These are phyloP conservation scores for Leptoxyphium fumago DNA, from an alignment of 2,329 filamentous ascomycete species.

Conservation along the genomic window DNA sequence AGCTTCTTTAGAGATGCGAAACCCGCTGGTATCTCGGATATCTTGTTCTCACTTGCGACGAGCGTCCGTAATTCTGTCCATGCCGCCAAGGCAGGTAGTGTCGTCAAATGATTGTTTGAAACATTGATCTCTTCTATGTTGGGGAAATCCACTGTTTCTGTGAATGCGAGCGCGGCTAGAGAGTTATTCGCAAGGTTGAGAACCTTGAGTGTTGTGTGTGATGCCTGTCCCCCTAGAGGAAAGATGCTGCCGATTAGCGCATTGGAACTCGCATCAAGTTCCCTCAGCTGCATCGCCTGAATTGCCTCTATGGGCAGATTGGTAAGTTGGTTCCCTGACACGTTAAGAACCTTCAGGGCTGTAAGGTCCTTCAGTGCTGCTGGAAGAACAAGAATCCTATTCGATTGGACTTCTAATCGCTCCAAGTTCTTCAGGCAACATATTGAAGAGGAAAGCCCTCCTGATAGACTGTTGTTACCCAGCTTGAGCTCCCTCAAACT, in stretches of 20 bases:
- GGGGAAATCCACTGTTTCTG: conserved; percentile 47
- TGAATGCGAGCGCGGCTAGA: conserved; percentile 39
- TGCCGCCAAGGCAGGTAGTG: conserved; percentile 56
- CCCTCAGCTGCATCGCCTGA: conserved; percentile 51
- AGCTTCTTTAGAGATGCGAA: conserved; percentile 54
- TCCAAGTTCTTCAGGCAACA: conserved; percentile 55
- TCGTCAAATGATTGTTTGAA: conserved; percentile 65
- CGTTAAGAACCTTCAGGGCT: conserved; percentile 59
- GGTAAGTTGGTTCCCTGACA: conserved; percentile 65
- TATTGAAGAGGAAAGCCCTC: conserved; percentile 50
- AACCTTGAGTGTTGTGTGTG: conserved; percentile 51
- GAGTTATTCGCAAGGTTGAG: conserved; percentile 69
- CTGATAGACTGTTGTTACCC: conserved; percentile 60
- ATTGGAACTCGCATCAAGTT: conserved; percentile 66
- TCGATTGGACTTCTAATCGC: conserved; percentile 65
- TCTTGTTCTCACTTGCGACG: conserved; percentile 66
- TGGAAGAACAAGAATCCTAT: conserved; percentile 60
- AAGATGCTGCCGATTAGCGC: conserved; percentile 61
- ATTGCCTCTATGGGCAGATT: conserved; percentile 57
- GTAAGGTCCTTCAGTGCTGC: conserved; percentile 50
- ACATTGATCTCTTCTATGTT: conserved; percentile 58
- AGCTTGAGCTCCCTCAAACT: conserved; percentile 68
- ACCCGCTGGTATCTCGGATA: conserved; percentile 60
- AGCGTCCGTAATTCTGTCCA: conserved; percentile 64
- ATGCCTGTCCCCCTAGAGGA: conserved; percentile 30